Percentiles rank a stretch among this genome's conserved stretches.
Evolutionary conservation across 2,329 filamentous ascomycete species (phyloP).

Genomic region (Coleophoma crateriformis): DNA sequence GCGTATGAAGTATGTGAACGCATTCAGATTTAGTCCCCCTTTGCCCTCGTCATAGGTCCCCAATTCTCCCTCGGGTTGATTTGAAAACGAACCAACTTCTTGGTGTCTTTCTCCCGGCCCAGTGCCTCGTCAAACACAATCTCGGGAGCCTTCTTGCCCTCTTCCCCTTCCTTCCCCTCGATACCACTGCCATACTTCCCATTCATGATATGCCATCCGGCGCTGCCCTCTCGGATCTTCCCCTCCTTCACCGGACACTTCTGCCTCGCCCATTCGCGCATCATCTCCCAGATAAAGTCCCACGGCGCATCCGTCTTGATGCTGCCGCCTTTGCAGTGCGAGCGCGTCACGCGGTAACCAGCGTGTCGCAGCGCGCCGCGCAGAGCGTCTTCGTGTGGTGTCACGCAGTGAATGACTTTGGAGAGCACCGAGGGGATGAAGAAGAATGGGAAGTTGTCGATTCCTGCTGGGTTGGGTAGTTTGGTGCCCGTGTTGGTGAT

Average conservation of each 20-base stretch:
- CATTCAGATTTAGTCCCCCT: conserved; percentile 8
- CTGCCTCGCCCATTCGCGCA: conserved; percentile 86
- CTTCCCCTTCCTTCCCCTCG: conserved; percentile 27
- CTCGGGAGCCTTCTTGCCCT: conserved; percentile 12
- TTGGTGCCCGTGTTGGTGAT: conserved; percentile 26
- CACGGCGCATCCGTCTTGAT: conserved; percentile 94
- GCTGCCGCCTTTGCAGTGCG: conserved; percentile 83
- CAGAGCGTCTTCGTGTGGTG: conserved; percentile 73
- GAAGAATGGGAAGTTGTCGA: conserved; percentile 81
- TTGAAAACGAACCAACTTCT: conserved; percentile 80
- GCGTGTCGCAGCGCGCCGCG: conserved; percentile 75
- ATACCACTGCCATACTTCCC: conserved; percentile 23
- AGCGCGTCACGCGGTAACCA: conserved; percentile 78
- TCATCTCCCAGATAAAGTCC: conserved; percentile 84
- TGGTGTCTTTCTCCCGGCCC: conserved; percentile 62
- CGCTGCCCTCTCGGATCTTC: conserved; percentile 61
- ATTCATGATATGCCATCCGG: conserved; percentile 64
- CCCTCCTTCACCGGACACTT: conserved; percentile 71
- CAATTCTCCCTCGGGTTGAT: conserved; percentile 87
- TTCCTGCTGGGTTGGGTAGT: conserved; percentile 49
- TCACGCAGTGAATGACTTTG: conserved; percentile 71
- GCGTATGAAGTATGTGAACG: too few relatives aligned
- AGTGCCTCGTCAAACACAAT: conserved; percentile 77
- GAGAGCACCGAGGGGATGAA: conserved; percentile 71
- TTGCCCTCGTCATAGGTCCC: conserved; percentile 57